Percentiles rank a stretch among this genome's conserved stretches.
Evolutionary conservation across 306 rosid genomes (phyloP).

Genomic region (Elaeagnus macrophylla): DNA sequence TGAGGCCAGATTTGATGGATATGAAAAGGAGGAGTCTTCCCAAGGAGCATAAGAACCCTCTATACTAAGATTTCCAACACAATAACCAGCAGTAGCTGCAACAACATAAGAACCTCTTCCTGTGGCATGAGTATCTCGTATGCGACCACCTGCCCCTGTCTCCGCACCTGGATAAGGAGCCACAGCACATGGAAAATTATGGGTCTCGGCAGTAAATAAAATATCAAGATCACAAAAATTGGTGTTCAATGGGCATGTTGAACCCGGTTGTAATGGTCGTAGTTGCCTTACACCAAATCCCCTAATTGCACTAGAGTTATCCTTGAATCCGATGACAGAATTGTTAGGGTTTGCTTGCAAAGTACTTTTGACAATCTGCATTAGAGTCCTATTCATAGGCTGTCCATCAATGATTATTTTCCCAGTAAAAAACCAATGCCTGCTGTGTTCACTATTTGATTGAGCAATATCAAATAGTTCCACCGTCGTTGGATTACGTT

Average conservation of each 20-base stretch:
- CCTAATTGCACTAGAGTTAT: slow-evolving; percentile 86
- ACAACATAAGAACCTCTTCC: slow-evolving; percentile 90
- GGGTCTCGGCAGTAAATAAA: slow-evolving; percentile 87
- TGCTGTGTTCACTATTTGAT: slow-evolving; percentile 85
- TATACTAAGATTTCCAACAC: slow-evolving; percentile 81
- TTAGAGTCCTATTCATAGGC: slow-evolving; percentile 56
- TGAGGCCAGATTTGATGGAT: slow-evolving; percentile 80
- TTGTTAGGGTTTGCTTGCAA: slow-evolving; percentile 64
- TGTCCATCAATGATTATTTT: slow-evolving; percentile 65
- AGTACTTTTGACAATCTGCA: slow-evolving; percentile 91
- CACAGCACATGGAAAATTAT: slow-evolving; percentile 95
- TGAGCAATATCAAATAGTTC: slow-evolving; percentile 91
- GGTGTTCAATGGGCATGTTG: slow-evolving; percentile 39
- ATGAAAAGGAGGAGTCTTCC: slow-evolving; percentile 75
- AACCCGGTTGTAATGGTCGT: slow-evolving; percentile 67
- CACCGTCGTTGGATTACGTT: slow-evolving; percentile 75
- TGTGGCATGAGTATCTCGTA: slow-evolving; percentile 92
- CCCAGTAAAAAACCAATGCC: slow-evolving; percentile 93
- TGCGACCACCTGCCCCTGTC: slow-evolving; percentile 93
- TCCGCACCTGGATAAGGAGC: slow-evolving; percentile 97
- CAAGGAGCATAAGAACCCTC: slow-evolving; percentile 72
- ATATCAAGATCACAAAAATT: slow-evolving; percentile 46
- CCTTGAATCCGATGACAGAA: slow-evolving; percentile 81
- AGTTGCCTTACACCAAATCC: slow-evolving; percentile 63
- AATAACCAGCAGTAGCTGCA: slow-evolving; percentile 90